These are phyloP conservation scores for Aspergillus fructus DNA, from an alignment of 2,329 filamentous ascomycete genomes.

Conservation along the genomic window DNA sequence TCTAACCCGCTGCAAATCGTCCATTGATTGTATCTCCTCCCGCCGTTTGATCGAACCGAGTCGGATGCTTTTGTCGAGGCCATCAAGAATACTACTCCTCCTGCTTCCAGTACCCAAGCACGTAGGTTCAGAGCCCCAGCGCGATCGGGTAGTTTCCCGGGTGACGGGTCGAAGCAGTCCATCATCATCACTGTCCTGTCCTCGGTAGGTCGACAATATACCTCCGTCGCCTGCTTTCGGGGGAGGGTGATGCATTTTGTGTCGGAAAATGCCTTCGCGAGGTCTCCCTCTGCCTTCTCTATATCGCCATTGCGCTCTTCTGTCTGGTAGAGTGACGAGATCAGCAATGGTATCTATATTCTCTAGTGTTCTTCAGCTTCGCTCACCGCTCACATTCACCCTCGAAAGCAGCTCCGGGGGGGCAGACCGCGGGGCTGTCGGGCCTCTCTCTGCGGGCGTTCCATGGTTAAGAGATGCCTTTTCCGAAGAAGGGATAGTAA, in stretches of 20 bases:
- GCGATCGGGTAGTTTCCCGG: conserved; percentile 31
- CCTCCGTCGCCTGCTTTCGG: conserved; percentile 32
- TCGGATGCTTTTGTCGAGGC: conserved; percentile 25
- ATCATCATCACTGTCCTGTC: conserved; percentile 34
- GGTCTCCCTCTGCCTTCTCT: conserved; percentile 29
- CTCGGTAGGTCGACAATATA: conserved; percentile 32
- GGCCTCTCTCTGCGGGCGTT: conserved; percentile 16
- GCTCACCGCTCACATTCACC: conserved; percentile 13
- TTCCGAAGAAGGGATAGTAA: not conserved
- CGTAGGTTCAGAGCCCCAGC: conserved; percentile 36
- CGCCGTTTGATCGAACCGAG: conserved; percentile 25
- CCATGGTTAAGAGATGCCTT: conserved; percentile 23
- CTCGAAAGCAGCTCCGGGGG: conserved; percentile 17
- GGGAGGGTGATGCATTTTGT: conserved; percentile 33
- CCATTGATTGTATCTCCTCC: conserved; percentile 32
- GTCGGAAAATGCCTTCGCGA: conserved; percentile 30
- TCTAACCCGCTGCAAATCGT: conserved; percentile 36
- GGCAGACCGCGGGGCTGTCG: conserved; percentile 15
- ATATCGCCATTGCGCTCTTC: conserved; percentile 15
- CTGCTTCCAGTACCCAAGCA: conserved; percentile 25
- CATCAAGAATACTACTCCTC: conserved; percentile 30
- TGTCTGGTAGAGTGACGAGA: conserved; percentile 10
- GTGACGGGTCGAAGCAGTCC: conserved; percentile 31
- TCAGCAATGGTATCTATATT: conserved; percentile 17
- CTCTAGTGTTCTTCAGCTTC: not conserved